Percentiles rank a stretch among this genome's conserved stretches.
Conservation (phyloP, 352 stramenopile genomes). For the Phytophthora hibernalis region DNA sequence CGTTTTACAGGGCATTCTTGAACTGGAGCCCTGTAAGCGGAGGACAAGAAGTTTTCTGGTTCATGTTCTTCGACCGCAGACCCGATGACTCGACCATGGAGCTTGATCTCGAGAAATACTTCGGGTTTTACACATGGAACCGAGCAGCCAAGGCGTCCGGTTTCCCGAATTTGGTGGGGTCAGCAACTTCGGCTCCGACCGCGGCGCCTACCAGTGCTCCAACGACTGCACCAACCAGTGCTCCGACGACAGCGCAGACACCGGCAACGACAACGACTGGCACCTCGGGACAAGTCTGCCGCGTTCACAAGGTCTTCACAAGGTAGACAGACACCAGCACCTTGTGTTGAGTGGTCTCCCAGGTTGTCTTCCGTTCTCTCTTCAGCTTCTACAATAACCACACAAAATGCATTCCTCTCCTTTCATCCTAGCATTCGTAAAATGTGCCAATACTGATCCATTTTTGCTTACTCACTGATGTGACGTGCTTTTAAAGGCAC, state of each 20-base stretch:
- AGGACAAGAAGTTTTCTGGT: conserved; percentile 76
- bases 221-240: conserved; percentile 9
- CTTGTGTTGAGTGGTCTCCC: neutral
- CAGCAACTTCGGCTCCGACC: conserved; percentile 1
- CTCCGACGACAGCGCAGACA: conserved; percentile 5
- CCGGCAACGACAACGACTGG: neutral
- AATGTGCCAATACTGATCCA: conserved; percentile 25
- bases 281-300: conserved; percentile 34
- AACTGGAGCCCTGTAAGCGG: conserved; percentile 62
- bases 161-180: conserved; percentile 46
- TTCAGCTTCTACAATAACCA: neutral
- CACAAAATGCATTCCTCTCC: conserved; percentile 22
- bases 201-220: conserved; percentile 13
- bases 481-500: conserved; percentile 42
- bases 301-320: conserved; percentile 45
- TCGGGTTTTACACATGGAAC: conserved; percentile 73
- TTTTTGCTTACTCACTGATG: conserved; percentile 9
- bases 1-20: conserved; percentile 69
- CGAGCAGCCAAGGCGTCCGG: conserved; percentile 43
- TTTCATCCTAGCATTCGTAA: neutral
- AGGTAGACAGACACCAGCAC: conserved; percentile 9
- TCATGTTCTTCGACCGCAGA: conserved; percentile 79
- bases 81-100: conserved; percentile 57
- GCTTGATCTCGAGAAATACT: conserved; percentile 69
- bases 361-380: conserved; percentile 1